These are phyloP conservation scores for Xylaria sp. DNA, from an alignment of 2,329 filamentous ascomycete species.

Conservation along the genomic window DNA sequence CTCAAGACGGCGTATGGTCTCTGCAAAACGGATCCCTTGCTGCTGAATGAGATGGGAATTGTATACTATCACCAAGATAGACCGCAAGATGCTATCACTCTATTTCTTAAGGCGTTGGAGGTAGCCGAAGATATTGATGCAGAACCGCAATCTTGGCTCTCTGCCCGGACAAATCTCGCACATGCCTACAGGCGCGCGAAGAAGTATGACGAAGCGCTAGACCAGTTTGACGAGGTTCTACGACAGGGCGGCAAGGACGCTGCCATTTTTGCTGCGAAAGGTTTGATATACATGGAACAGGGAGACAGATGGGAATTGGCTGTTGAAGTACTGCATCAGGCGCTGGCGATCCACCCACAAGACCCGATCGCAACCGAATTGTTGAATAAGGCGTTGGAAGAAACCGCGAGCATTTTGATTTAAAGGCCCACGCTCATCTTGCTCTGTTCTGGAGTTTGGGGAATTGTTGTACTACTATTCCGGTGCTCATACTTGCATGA, in stretches of 20 bases:
- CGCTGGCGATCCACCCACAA: conserved; percentile 79
- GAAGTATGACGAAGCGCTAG: conserved; percentile 75
- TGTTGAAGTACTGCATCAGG: conserved; percentile 84
- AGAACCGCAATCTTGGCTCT: conserved; percentile 82
- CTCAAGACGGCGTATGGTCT: conserved; percentile 86
- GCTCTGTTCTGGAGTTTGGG: neutral
- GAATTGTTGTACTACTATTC: neutral
- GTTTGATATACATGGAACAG: conserved; percentile 83
- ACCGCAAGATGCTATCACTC: conserved; percentile 76
- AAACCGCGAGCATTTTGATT: conserved; percentile 59
- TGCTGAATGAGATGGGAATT: conserved; percentile 95
- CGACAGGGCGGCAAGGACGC: conserved; percentile 83
- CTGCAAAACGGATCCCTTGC: conserved; percentile 84
- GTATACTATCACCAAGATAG: conserved; percentile 94
- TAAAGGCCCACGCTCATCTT: neutral
- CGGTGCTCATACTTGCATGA: neutral
- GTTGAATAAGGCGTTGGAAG: conserved; percentile 75
- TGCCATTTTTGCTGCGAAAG: conserved; percentile 82
- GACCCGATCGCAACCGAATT: conserved; percentile 84
- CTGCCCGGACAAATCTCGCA: conserved; percentile 86
- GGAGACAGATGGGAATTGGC: conserved; percentile 76
- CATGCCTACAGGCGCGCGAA: conserved; percentile 83
- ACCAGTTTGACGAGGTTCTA: conserved; percentile 87
- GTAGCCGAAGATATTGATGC: conserved; percentile 84
- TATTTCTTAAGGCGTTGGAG: conserved; percentile 80